Percentiles rank a stretch among this genome's conserved stretches.
phyloP scores from a whole-genome alignment of 768 basidiomycete species.

The Naganishia vaughanmartiniae region DNA sequence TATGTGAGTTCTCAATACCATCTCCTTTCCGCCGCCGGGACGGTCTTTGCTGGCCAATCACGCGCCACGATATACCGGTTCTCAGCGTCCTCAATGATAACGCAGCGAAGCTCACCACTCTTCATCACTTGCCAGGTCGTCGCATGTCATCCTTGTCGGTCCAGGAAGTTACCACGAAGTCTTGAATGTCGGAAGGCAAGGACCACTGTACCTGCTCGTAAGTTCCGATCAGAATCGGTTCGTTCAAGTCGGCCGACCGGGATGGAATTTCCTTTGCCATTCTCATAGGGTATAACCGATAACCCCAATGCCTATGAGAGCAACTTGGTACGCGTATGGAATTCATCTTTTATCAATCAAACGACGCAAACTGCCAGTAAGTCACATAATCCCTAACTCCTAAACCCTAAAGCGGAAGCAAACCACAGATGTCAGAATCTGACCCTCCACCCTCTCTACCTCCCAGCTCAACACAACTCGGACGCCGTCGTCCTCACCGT shows the following conservation, averaged over 20 bases:
- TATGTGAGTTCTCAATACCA: background rate
- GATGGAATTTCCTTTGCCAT: background rate
- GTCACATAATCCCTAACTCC: background rate
- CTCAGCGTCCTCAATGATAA: background rate
- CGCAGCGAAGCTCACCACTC: background rate
- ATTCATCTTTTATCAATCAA: conserved; percentile 36
- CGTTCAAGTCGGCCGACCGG: background rate
- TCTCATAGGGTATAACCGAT: conserved; percentile 25
- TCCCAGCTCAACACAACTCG: conserved; percentile 56
- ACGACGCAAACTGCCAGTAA: conserved; percentile 31
- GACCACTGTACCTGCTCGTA: conserved; percentile 63
- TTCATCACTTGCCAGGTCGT: conserved; percentile 51
- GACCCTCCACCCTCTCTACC: background rate
- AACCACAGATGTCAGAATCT: background rate
- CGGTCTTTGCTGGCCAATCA: too few relatives aligned
- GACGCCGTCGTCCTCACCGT: conserved; percentile 63
- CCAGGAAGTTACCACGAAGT: conserved; percentile 64
- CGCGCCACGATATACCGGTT: too few relatives aligned
- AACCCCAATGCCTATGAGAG: conserved; percentile 4
- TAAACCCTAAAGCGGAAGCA: background rate
- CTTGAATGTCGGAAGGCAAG: conserved; percentile 60
- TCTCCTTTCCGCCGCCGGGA: background rate
- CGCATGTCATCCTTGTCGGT: conserved; percentile 58
- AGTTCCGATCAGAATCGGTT: conserved; percentile 11
- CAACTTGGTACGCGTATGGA: conserved; percentile 33